Conservation (phyloP, 345 rosid genomes). For the Populus simonii region DNA sequence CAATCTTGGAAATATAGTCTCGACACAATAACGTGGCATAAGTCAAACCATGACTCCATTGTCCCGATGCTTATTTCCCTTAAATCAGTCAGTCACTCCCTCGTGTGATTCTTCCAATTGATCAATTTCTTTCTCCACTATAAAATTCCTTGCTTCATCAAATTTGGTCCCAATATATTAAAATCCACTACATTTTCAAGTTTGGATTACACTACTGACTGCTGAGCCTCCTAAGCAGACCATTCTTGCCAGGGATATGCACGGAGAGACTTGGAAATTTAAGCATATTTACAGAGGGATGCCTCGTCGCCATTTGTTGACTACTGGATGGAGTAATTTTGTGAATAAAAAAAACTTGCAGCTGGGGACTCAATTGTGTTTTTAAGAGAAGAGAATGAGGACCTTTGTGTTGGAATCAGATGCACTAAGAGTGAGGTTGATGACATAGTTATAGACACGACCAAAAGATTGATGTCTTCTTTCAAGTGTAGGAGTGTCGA, state of each 20-base stretch:
- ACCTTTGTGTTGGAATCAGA: too few relatives aligned
- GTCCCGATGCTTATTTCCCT: conserved; percentile 48
- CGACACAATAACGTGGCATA: too few relatives aligned
- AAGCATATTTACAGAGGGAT: conserved; percentile 95
- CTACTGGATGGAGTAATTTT: conserved; percentile 97
- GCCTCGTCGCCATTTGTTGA: conserved; percentile 87
- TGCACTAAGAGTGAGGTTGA: too few relatives aligned
- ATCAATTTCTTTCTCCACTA: conserved; percentile 3
- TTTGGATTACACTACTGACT: conserved; percentile 66
- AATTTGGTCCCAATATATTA: conserved; percentile 5
- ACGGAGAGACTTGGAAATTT: conserved; percentile 83
- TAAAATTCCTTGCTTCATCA: conserved; percentile 11
- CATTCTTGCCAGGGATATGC: conserved; percentile 86
- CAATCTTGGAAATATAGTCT: too few relatives aligned
- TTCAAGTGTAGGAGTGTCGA: too few relatives aligned
- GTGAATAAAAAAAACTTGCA: conserved; percentile 92
- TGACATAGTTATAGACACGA: too few relatives aligned
- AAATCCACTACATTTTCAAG: conserved; percentile 46
- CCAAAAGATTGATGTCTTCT: too few relatives aligned
- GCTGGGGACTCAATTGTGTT: conserved; percentile 33
- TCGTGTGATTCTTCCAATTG: background rate
- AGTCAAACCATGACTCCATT: conserved; percentile 54
- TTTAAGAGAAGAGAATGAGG: too few relatives aligned
- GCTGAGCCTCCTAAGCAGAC: conserved; percentile 96
- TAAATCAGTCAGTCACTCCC: conserved; percentile 21